Evolutionary conservation across 1,139 yeast species (phyloP), one percentile per base, ranked within the genome.

Genomic region (Barnettozyma hawaiiensis): DNA sequence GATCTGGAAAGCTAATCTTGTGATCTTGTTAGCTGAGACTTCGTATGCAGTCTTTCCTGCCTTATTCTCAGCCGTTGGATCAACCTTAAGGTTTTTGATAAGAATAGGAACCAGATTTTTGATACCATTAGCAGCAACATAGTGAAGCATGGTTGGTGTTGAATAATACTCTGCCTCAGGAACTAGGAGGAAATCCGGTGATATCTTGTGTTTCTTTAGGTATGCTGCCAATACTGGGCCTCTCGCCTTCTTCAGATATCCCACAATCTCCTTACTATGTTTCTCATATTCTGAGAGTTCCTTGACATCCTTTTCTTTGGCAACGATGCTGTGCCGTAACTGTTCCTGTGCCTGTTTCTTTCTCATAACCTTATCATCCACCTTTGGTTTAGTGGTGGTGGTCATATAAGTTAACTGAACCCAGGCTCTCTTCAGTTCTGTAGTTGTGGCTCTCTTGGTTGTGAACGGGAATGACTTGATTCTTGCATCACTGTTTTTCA

Each of bases 341-440:
- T 57, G 62, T 55, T 52, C 59, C 51, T 50, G 57, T 36, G 53
- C 60, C 29, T 39, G 47, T 38, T 42, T 48, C 46, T 42, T 50
- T 41, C 47, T 55, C 40, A 36, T 39, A 43, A 47, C 45, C 47
- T 51, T 51, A 9, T 50, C 49, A 29, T 54, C 58, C 44, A 54
- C 39, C 59, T 53, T 70, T 1, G 95, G 94, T 19, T 71, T 63
- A n/a, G 76, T 76, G 11, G 75, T 65, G 1, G 77, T 59, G 35
- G 70, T 66, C 50, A 85, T 65, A 51, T 84, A 79, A 0, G 90
- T 70, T 45, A 92, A 67, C 51, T 82, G 81, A 22, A 77, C 72
- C 97, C 98, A 92, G 0, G 95, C 87, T 38, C 81, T 73, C 57
- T 81, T 85, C 52, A 94, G 65, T 59, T 90, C 98, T 3, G 78